Percentiles rank a stretch among this genome's conserved stretches.
Conservation (phyloP, 257 asterid genomes). For the Anisodus tanguticus region DNA sequence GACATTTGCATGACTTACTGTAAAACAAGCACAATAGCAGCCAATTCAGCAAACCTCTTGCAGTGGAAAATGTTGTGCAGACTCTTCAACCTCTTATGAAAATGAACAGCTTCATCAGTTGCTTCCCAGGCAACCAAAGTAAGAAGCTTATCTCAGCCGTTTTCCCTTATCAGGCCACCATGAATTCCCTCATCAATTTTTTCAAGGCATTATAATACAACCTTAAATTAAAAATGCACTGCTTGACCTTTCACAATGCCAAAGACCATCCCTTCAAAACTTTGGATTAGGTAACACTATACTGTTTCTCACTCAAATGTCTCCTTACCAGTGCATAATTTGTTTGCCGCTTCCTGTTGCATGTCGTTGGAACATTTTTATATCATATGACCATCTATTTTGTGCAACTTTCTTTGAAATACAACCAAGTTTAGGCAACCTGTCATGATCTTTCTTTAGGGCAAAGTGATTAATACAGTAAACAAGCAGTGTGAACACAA, state of each 20-base stretch:
- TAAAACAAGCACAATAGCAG: constrained; percentile 13
- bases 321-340: constrained; percentile 11
- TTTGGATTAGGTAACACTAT: neutral
- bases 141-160: constrained; percentile 8
- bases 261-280: neutral
- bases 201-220: neutral
- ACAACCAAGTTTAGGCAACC: neutral
- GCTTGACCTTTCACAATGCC: neutral
- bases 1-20: constrained; percentile 17
- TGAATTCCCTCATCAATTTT: neutral
- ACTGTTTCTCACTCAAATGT: constrained; percentile 4
- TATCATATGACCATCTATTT: neutral
- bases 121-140: neutral
- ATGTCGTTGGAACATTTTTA: neutral
- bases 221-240: neutral
- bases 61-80: constrained; percentile 22
- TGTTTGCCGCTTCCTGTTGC: neutral
- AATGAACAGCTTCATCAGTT: constrained; percentile 13
- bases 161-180: constrained; percentile 4
- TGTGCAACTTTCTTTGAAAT: neutral
- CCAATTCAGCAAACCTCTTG: constrained; percentile 10
- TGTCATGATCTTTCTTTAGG: neutral
- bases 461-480: neutral
- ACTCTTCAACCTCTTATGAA: neutral
- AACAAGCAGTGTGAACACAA: neutral